Evolutionary conservation across 805 yeast genomes (phyloP), one percentile per base, ranked within the genome.

Genomic region (Grigorovia transvaalensis): DNA sequence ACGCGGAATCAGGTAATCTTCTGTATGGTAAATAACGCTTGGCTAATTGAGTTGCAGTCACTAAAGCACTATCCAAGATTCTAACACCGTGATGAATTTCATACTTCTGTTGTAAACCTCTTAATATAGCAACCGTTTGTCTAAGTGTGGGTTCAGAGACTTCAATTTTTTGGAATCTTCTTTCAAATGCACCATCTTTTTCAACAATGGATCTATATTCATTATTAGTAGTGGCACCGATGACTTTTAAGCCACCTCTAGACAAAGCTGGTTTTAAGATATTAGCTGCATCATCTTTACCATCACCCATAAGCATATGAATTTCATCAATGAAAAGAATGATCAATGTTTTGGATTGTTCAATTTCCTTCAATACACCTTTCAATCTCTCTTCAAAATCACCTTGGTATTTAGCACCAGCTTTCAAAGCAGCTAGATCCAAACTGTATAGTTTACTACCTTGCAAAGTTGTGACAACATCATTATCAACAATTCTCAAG

Each of bases 271-370:
- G 99, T 73, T 93, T 93, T 68, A 93, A 80, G 63, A 93, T 79
- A 70, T 93, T 93, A 44, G 99, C 99, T 45, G 96, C 96, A 69
- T 93, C 99, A 56, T 86, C 82, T 72, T 90, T 93, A 67, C 99
- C 99, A 67, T 93, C 96, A 61, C 99, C 99, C 99, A 93, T 93
- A 59, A 93, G 80, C 97, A 93, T 93, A 72, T 93, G 99, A 67
- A 93, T 93, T 72, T 93, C 99, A 72, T 93, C 99, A 62, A 93
- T 87, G 74, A 93, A 93, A 53, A 93, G 76, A 57, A 93, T 82
- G 58, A 93, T 88, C 80, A 89, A 78, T 48, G 81, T 85, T 61
- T 84, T 82, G 1, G 95, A 83, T 60, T 88, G 85, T 68, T 88
- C 96, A 62, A 93, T 87, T 63, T 93, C 99, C 66, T 83, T 88